Conservation (phyloP, 139 green algal genomes). For the Eudorina sp. region DNA sequence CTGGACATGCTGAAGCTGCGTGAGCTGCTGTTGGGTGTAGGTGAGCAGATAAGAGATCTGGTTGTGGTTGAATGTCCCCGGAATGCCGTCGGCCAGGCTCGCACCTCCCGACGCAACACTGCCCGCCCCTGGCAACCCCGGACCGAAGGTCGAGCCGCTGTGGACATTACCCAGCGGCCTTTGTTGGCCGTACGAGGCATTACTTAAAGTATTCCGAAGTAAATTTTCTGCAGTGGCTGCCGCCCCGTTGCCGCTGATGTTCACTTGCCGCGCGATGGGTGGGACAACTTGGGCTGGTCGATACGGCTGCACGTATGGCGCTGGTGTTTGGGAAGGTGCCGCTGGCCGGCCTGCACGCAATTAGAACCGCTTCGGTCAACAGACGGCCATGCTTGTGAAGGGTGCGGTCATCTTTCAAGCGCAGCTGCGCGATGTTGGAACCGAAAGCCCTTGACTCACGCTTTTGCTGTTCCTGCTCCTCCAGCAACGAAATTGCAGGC, state of each 20-base stretch:
- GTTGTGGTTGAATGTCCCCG: not conserved
- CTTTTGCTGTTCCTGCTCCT: not conserved
- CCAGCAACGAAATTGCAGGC: not conserved
- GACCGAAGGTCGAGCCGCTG: not conserved
- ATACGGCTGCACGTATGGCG: constrained; percentile 23
- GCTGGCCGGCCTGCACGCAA: not conserved
- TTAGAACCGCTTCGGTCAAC: too few relatives aligned
- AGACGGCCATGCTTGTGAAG: too few relatives aligned
- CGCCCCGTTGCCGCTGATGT: not conserved
- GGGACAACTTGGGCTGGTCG: not conserved
- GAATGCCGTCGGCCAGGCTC: not conserved
- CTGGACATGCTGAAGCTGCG: constrained; percentile 34
- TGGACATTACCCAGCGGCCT: not conserved
- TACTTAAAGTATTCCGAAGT: too few relatives aligned
- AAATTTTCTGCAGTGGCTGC: too few relatives aligned
- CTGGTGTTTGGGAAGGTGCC: not conserved
- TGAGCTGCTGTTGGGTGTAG: constrained; percentile 14
- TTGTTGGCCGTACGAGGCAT: not conserved
- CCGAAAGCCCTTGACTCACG: not conserved
- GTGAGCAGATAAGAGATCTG: not conserved
- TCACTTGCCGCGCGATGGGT: not conserved
- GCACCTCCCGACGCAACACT: not conserved
- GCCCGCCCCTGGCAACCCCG: not conserved
- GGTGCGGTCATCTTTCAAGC: too few relatives aligned
- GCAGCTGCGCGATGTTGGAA: not conserved